Evolutionary conservation across 176 grass and related monocot species (phyloP), one percentile per base, ranked within the genome.

Genomic region (Chloris gayana): DNA sequence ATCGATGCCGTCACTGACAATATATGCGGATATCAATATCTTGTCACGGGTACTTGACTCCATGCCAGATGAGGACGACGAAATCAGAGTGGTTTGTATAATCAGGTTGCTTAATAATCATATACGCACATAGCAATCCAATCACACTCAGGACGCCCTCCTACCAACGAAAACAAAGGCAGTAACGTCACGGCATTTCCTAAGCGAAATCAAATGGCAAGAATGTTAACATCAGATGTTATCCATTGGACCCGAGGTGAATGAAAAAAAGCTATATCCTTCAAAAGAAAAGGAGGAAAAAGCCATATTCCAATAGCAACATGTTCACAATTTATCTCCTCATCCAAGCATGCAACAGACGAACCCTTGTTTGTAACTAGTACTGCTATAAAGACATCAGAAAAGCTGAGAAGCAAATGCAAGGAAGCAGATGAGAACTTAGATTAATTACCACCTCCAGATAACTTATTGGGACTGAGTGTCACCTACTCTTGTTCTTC

Each of bases 111-210:
- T 69, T 56, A 69, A n/a, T n/a, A n/a, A 69, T 57, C 49, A 69
- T 64, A 44, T 12, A 37, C 35, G 35, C 7, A 21, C 45, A 32
- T 32, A 19, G 22, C 14, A 19, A 37, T 11, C 37, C 65, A 33
- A 25, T 76, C 87, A 33, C 57, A 80, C 57, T 85, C 82, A 19
- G 29, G 63, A 30, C 60, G 71, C 72, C 82, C 22, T 45, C 45
- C 9, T 54, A 64, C 71, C 71, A 61, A 77, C 78, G 64, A 59
- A 81, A 89, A 59, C 53, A 29, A 29, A 49, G 57, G 82, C 77
- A 85, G 53, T 76, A 85, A 18, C 77, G 78, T 82, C 19, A 82
- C 78, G 42, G 67, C 78, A 66, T 67, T 65, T 61, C 30, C 67
- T 82, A 22, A 27, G 64, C n/a, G 37, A 14, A 39, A 32, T 54